Conservation (phyloP, 2,329 filamentous ascomycete species). For the Fusarium subtropicale region DNA sequence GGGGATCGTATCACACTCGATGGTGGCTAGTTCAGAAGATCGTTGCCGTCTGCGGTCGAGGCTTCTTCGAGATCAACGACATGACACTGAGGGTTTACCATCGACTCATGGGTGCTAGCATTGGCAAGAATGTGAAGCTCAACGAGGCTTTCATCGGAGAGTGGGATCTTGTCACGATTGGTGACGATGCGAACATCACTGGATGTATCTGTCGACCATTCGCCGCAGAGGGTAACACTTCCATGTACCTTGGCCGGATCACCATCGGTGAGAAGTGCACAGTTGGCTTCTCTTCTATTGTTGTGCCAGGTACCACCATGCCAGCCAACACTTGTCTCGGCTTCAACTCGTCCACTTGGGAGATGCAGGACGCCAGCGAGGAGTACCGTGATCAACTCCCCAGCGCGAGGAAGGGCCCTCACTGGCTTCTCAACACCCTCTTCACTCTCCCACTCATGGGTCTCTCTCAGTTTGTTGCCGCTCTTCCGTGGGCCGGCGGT, state of each 20-base stretch:
- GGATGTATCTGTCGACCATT: neutral
- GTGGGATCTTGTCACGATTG: constrained; percentile 6
- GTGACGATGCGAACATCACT: neutral
- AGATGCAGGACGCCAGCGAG: constrained; percentile 10
- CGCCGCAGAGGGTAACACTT: constrained; percentile 8
- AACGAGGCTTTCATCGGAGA: neutral
- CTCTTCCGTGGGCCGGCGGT: constrained; percentile 11
- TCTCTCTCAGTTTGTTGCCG: neutral
- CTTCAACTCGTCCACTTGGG: constrained; percentile 20
- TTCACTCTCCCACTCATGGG: neutral
- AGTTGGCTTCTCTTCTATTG: constrained; percentile 2
- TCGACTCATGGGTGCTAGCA: constrained; percentile 7
- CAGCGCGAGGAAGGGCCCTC: neutral
- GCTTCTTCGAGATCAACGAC: neutral
- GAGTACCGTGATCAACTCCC: constrained; percentile 15
- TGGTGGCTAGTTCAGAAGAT: constrained; percentile 29
- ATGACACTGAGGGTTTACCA: neutral
- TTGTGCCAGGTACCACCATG: constrained; percentile 1
- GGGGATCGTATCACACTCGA: constrained; percentile 16
- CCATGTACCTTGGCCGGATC: constrained; percentile 23
- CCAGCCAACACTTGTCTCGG: constrained; percentile 1
- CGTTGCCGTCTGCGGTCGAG: neutral
- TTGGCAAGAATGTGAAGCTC: neutral
- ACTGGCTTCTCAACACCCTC: neutral
- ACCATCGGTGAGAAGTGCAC: neutral